Evolutionary conservation across 495 filamentous ascomycete genomes (phyloP), one percentile per base, ranked within the genome.

Genomic region (Geoglossum glabrum): DNA sequence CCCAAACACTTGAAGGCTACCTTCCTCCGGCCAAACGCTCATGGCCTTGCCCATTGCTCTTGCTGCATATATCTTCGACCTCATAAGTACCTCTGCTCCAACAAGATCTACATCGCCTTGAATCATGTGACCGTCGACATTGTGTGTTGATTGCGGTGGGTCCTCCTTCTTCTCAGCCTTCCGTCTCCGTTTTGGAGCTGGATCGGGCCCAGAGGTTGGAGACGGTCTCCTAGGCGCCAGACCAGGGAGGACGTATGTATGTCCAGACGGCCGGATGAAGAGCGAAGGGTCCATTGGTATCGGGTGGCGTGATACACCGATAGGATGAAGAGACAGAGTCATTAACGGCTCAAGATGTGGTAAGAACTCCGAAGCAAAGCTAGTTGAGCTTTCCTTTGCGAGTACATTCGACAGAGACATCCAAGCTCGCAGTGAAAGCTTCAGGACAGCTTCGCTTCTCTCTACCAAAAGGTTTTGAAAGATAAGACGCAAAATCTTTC

Each of bases 91-190:
- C 57, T 98, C 93, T 54, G 83, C 73, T 49, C 93, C 90, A 28
- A 97, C 89, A 45, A 98, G 72, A 62, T 98, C 92, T 56, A 96
- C 82, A 65, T 98, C 92, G 46, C 92, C 92, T 64, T 88, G 85
- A 70, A 98, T 87, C 87, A 98, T 96, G 64, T 93, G 88, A 19
- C 87, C 92, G 65, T 98, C 92, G 36, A 98, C 87, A 67, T 98
- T 95, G 68, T 98, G 93, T 3, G 82, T 76, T 15, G 73, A 57
- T 0, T 79, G 65, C 27, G 78, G 70, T n/a, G 78, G 67, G 23
- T 85, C 79, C 61, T 90, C 85, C 47, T 83, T 81, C 74, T 86
- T 90, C 34, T 88, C 85, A 0, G 83, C 84, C 65, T 87, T 90
- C 62, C 86, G 81, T 33, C 87, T 79, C 57, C 85, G 80, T 70